Evolutionary conservation across 2,329 filamentous ascomycete species (phyloP).

Genomic region (Helotiales sp.): DNA sequence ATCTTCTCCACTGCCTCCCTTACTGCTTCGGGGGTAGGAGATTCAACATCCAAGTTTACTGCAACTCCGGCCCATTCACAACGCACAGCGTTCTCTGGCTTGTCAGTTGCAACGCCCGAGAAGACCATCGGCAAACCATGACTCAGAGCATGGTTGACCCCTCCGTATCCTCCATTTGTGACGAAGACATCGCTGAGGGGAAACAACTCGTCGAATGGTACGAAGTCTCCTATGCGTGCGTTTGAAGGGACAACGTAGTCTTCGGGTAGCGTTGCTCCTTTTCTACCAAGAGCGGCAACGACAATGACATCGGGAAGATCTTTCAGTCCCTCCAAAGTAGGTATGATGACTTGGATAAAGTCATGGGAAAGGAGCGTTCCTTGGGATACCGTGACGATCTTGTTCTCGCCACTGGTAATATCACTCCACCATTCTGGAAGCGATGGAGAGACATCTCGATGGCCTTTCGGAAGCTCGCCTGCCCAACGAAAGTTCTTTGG

Average conservation of each 20-base stretch:
- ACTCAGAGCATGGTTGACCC: constrained; percentile 34
- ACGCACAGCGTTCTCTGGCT: constrained; percentile 13
- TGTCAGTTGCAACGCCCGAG: constrained; percentile 36
- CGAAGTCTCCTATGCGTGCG: constrained; percentile 35
- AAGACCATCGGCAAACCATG: constrained; percentile 37
- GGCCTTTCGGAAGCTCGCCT: constrained; percentile 42
- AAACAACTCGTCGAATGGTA: constrained; percentile 38
- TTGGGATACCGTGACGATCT: constrained; percentile 39
- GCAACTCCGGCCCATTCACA: constrained; percentile 26
- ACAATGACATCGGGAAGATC: constrained; percentile 36
- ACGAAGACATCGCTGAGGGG: constrained; percentile 36
- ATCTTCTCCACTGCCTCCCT: constrained; percentile 1
- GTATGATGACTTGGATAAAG: constrained; percentile 36
- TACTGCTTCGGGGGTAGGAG: background rate
- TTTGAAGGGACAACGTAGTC: constrained; percentile 34
- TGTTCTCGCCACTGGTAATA: constrained; percentile 40
- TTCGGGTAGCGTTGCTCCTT: constrained; percentile 32
- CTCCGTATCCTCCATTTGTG: constrained; percentile 38
- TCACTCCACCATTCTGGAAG: constrained; percentile 48
- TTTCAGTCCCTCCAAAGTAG: constrained; percentile 37
- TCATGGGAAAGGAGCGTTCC: constrained; percentile 34
- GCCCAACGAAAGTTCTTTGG: constrained; percentile 38
- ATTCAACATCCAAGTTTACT: constrained; percentile 1
- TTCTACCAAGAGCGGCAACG: constrained; percentile 35
- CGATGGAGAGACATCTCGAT: constrained; percentile 26